These are phyloP conservation scores for Wallacemonas sp. DNA, from an alignment of 208 protist species.

Conservation along the genomic window DNA sequence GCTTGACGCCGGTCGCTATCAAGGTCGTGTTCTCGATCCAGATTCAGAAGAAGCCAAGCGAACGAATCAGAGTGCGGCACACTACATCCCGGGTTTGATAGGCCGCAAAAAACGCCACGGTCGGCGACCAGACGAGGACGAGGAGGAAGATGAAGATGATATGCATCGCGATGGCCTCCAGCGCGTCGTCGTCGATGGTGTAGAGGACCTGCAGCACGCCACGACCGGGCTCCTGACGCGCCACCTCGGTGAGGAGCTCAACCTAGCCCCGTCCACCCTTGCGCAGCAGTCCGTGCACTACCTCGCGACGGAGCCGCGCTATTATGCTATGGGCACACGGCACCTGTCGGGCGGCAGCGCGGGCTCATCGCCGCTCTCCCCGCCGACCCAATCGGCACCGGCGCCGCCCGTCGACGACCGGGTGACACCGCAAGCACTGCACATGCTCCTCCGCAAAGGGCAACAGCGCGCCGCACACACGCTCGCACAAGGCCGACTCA, in stretches of 20 bases:
- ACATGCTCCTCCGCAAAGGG: slow-evolving; percentile 39
- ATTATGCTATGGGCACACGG: no score
- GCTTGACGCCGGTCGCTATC: not conserved
- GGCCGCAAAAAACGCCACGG: not conserved
- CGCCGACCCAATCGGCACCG: no score
- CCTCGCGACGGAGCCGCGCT: not conserved
- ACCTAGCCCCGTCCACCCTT: slow-evolving; percentile 5
- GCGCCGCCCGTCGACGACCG: slow-evolving; percentile 43
- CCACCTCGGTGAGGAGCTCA: slow-evolving; percentile 13
- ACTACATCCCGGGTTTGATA: not conserved
- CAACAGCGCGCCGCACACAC: slow-evolving; percentile 14
- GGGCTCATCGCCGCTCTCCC: no score
- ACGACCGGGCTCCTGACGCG: slow-evolving; percentile 27
- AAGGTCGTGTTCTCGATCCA: not conserved
- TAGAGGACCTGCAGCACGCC: slow-evolving; percentile 26
- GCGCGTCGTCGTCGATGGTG: slow-evolving; percentile 24
- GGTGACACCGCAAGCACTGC: slow-evolving; percentile 61
- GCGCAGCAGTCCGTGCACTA: slow-evolving; percentile 3
- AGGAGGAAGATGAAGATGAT: slow-evolving; percentile 15
- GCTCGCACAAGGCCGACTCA: not conserved
- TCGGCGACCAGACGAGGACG: slow-evolving; percentile 1
- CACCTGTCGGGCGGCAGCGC: no score
- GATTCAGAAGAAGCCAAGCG: slow-evolving; percentile 6
- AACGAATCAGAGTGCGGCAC: not conserved
- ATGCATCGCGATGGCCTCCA: slow-evolving; percentile 10